phyloP scores from a whole-genome alignment of 2,329 filamentous ascomycete species.

The Alternaria rosae region DNA sequence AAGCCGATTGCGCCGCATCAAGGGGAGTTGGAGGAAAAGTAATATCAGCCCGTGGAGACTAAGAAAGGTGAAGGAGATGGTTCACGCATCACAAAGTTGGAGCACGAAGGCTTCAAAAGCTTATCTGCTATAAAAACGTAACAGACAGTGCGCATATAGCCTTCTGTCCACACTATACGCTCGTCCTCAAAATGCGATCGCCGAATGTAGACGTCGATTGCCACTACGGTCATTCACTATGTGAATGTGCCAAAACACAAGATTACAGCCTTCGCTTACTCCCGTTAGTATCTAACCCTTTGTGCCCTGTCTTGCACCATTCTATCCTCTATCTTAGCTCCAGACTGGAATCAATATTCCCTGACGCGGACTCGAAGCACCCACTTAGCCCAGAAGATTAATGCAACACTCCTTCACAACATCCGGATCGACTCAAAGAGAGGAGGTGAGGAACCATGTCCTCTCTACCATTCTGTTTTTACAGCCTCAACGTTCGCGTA shows the following conservation, averaged over 20 bases:
- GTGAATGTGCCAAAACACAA: not conserved
- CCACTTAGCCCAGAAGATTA: not conserved
- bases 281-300: not conserved
- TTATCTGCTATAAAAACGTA: not conserved
- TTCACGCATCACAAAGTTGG: not conserved
- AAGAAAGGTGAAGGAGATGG: not conserved
- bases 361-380: not conserved
- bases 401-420: no score
- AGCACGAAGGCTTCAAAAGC: not conserved
- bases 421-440: not conserved
- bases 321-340: not conserved
- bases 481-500: not conserved
- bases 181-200: not conserved
- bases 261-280: not conserved
- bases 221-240: not conserved
- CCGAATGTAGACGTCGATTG: not conserved
- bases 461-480: not conserved
- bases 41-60: not conserved
- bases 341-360: not conserved
- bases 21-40: conserved; percentile 27
- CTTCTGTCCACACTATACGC: no score
- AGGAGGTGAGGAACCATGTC: fast-evolving
- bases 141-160: not conserved
- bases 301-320: not conserved
- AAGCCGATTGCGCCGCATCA: conserved; percentile 38